Evolutionary conservation across 2,329 filamentous ascomycete genomes (phyloP).

Genomic region (Sordariomycetes sp.): DNA sequence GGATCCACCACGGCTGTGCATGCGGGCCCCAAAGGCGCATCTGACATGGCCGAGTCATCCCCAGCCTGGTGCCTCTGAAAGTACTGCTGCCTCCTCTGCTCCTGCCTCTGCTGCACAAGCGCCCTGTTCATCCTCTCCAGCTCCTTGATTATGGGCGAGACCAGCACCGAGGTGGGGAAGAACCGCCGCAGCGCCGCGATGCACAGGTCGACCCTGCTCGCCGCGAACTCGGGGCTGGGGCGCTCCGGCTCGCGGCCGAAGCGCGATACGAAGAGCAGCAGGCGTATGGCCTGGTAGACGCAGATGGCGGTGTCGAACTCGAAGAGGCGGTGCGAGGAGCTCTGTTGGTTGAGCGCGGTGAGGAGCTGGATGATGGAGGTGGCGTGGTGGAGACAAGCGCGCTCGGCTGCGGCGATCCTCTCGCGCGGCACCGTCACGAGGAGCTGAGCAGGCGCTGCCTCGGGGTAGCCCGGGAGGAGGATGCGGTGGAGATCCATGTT

Average conservation of each 20-base stretch:
- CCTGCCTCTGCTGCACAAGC: background rate
- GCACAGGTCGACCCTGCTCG: constrained; percentile 15
- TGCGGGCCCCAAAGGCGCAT: too few relatives aligned
- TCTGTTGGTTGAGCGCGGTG: constrained; percentile 21
- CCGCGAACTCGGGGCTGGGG: constrained; percentile 11
- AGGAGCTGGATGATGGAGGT: constrained; percentile 22
- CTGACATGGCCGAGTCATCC: background rate
- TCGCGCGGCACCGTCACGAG: constrained; percentile 17
- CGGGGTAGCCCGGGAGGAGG: constrained; percentile 27
- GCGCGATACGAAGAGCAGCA: constrained; percentile 20
- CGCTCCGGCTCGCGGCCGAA: constrained; percentile 10
- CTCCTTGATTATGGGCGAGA: constrained; percentile 14
- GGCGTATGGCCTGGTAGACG: constrained; percentile 26
- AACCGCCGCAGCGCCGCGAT: constrained; percentile 14
- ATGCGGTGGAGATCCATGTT: constrained; percentile 32
- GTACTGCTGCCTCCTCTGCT: background rate
- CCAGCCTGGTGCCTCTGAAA: background rate
- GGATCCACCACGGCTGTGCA: background rate
- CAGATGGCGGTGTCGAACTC: constrained; percentile 31
- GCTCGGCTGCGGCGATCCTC: constrained; percentile 15
- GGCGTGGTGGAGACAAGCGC: constrained; percentile 23
- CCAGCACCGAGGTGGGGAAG: constrained; percentile 4
- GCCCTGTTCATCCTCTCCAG: constrained; percentile 13
- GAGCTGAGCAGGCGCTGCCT: constrained; percentile 21
- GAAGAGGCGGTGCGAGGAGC: constrained; percentile 14